These are phyloP conservation scores for Penicillium hordei DNA, from an alignment of 2,329 filamentous ascomycete genomes.

Conservation along the genomic window DNA sequence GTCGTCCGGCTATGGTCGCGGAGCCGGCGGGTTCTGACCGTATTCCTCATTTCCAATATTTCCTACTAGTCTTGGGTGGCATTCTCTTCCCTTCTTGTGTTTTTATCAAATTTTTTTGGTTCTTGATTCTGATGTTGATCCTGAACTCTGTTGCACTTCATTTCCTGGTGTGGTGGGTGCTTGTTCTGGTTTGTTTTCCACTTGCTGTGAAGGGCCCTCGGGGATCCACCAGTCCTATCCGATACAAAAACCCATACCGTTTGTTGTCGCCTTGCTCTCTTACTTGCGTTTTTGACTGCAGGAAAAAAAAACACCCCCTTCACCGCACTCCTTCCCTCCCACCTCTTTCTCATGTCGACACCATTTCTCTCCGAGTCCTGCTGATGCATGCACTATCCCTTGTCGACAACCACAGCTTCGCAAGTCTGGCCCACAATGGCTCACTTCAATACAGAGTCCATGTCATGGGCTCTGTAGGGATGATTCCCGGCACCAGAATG, in stretches of 20 bases:
- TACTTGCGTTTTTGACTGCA: conserved; percentile 5
- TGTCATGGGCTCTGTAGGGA: not conserved
- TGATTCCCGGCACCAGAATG: not conserved
- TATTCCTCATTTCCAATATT: conserved; percentile 24
- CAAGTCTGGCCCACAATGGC: not conserved
- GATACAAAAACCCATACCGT: not conserved
- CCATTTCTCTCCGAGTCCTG: not conserved
- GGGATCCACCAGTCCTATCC: conserved; percentile 8
- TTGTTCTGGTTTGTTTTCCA: conserved; percentile 9
- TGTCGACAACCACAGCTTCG: not conserved
- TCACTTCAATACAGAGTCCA: not conserved
- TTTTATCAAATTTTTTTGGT: conserved; percentile 12
- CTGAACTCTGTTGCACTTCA: conserved; percentile 1
- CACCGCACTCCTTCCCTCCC: conserved; percentile 6
- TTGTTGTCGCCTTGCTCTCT: conserved; percentile 5
- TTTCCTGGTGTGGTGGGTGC: conserved; percentile 7
- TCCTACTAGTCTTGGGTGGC: conserved; percentile 27
- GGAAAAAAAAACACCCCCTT: not conserved
- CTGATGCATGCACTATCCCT: conserved; percentile 2
- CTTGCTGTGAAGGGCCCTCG: conserved; percentile 2
- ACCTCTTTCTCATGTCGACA: conserved; percentile 1
- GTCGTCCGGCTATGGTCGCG: conserved; percentile 18
- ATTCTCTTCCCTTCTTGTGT: conserved; percentile 21
- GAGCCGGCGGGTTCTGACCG: conserved; percentile 31
- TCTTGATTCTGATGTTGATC: not conserved